Evolutionary conservation across 2,329 filamentous ascomycete genomes (phyloP).

Genomic region (Diaporthe sp.): DNA sequence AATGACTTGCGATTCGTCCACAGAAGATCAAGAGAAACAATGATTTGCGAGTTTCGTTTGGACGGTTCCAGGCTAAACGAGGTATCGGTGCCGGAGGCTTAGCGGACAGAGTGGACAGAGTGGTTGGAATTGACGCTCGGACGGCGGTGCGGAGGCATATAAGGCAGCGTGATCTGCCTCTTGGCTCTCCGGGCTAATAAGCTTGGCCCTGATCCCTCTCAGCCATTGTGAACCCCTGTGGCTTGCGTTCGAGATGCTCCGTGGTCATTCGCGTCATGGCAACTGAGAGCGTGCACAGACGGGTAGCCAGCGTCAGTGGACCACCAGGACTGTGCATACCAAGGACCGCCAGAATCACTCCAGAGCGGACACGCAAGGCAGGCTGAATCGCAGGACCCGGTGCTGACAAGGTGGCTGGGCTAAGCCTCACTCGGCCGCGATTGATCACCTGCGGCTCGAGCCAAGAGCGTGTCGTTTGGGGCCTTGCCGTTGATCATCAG

Average conservation of each 20-base stretch:
- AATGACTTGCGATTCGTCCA: conserved; percentile 2
- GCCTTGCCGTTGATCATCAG: conserved; percentile 22
- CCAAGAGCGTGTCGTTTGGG: conserved; percentile 23
- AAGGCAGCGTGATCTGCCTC: conserved; percentile 17
- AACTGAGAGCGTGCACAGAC: neutral
- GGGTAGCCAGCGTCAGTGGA: neutral
- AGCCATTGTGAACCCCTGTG: neutral
- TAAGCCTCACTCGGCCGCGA: conserved; percentile 3
- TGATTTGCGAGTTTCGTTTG: neutral
- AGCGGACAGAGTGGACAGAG: neutral
- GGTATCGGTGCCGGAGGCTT: neutral
- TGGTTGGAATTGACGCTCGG: conserved; percentile 7
- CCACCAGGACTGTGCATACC: neutral
- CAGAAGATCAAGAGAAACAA: conserved; percentile 23
- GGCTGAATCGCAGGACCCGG: too few relatives aligned
- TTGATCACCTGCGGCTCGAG: conserved; percentile 25
- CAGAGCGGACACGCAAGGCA: neutral
- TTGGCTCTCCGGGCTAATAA: conserved; percentile 6
- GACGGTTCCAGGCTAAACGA: neutral
- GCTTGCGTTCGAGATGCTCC: neutral
- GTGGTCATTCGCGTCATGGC: neutral
- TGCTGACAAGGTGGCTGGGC: neutral
- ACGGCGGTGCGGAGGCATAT: neutral
- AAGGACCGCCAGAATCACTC: neutral
- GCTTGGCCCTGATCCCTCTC: neutral